Base-by-base conservation (phyloP, 176 grass and related monocot genomes). In the Paspalum notatum region DNA sequence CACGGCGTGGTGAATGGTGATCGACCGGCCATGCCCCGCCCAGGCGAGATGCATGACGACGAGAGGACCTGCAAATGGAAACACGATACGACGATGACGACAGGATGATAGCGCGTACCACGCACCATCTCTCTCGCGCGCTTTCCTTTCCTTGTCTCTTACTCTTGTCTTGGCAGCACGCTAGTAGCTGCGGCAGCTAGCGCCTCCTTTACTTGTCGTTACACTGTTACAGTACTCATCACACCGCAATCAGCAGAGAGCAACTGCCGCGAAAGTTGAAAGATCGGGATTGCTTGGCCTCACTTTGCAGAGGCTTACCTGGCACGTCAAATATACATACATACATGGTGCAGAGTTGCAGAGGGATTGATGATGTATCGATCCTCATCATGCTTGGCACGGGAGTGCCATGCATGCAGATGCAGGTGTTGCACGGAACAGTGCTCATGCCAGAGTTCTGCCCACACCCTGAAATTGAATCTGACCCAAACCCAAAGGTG, bases 391-490 rank as follows among this genome's bases (percentile, higher is more conserved):
- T 59, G 32, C 32, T 32, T 3, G 2, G 32, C 32, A 32, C 1
- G 32, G 57, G 57, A 2, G 57, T 1, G 32, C 32, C 22, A 25
- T 59, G 21, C 22, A 25, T 59, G 21, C 20, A 55, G 54, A 18
- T 14, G 54, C 59, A 62, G 11, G 26, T 17, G 61, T 63, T 62
- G 24, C 59, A 63, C 61, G 14, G 12, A 38, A 63, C 59, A 62
- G 59, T 62, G 12, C 59, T 14, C 8, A 43, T 53, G 70, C 62
- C 24, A 32, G 42, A 61, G 25, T n/a, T 47, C 42, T 8, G 62
- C 72, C 79, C 79, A 71, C 52, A 62, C 16, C 17, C 78, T 70
- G 85, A n/a, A n/a, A n/a, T n/a, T n/a, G n/a, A 82, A 62, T 57
- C 78, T 81, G 71, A 54, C 55, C 32, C 32, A n/a, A n/a, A n/a